Evolutionary conservation across 768 basidiomycete species (phyloP), one percentile per base, ranked within the genome.

Genomic region (Pisolithus microcarpus): DNA sequence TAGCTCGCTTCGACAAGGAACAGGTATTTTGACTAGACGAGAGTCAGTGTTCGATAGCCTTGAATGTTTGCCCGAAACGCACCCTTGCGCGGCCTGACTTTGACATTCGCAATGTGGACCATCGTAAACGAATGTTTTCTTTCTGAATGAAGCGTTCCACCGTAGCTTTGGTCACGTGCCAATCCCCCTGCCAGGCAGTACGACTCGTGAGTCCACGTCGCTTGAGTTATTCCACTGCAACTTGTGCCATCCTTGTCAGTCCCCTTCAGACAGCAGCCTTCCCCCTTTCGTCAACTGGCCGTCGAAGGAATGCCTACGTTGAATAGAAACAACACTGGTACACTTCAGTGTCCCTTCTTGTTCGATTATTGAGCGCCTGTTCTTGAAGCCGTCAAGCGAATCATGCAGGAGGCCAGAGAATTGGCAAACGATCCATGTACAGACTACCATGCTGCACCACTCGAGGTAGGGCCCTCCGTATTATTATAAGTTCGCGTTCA

Each of bases 401-500:
- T 98, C 58, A 87, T 98, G 85, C 91, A 92, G 66, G 95, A 98
- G 69, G 93, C 93, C 4, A 75, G 81, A 53, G 94, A 98, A 62
- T 79, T 97, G 13, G 82, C 85, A 1, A 82, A 79, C 48, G 93
- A 95, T 66, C 82, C 87, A 51, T 84, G 80, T 47, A 84, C 86
- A 1, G 93, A 95, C 63, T 97, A 95, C 63, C 72, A 81, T 50
- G 95, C 93, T 16, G 84, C 71, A 0, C 92, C 73, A 61, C 80
- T 75, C 54, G 94, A 76, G 86, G 92, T 87, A 73, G 75, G 45
- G 42, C 67, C 59, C n/a, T 44, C 26, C 16, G 8, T 51, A 51
- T 7, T 49, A 34, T 49, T 26, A 28, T 38, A 18, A 48, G 43
- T 48, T 42, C 13, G 8, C 23, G 15, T 45, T 38, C 44, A 18